Evolutionary conservation across 331 rosid genomes (phyloP).

Genomic region (Spiraea crenata): DNA sequence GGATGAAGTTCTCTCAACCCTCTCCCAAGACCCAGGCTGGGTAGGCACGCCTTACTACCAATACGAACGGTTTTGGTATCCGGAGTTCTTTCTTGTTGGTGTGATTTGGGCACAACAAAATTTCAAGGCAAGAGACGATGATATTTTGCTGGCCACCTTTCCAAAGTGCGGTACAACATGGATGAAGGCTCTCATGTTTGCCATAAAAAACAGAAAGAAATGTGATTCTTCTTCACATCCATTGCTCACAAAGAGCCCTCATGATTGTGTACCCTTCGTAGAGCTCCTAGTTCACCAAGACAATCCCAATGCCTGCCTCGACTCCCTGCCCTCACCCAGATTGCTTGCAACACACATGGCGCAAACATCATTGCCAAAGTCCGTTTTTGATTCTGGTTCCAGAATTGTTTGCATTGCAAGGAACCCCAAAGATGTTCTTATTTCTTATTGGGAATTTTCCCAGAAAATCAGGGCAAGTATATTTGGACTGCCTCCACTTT

Average conservation of each 20-base stretch:
- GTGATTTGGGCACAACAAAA: slow-evolving; percentile 7
- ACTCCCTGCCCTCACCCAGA: slow-evolving; percentile 3
- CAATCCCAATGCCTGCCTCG: neutral
- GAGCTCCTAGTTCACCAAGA: slow-evolving; percentile 11
- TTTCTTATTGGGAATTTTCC: slow-evolving; percentile 19
- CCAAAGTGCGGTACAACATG: slow-evolving; percentile 31
- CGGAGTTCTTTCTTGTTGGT: neutral
- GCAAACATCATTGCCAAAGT: slow-evolving; percentile 12
- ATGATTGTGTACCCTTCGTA: slow-evolving; percentile 11
- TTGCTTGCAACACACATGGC: slow-evolving; percentile 26
- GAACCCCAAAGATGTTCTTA: slow-evolving; percentile 24
- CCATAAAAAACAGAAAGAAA: slow-evolving; percentile 11
- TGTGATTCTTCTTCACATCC: slow-evolving; percentile 5
- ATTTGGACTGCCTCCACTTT: neutral
- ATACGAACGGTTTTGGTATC: slow-evolving; percentile 24
- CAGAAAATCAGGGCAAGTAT: neutral
- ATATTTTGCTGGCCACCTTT: slow-evolving; percentile 20
- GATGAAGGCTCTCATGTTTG: slow-evolving; percentile 24
- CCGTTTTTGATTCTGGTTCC: neutral
- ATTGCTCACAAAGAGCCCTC: slow-evolving; percentile 24
- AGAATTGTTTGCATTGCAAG: slow-evolving; percentile 21
- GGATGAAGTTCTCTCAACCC: neutral
- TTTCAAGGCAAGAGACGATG: slow-evolving; percentile 17
- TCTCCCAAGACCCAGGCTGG: neutral
- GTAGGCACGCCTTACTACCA: neutral